These are phyloP conservation scores for Ramaria sp. DNA, from an alignment of 768 basidiomycete species.

Conservation along the genomic window DNA sequence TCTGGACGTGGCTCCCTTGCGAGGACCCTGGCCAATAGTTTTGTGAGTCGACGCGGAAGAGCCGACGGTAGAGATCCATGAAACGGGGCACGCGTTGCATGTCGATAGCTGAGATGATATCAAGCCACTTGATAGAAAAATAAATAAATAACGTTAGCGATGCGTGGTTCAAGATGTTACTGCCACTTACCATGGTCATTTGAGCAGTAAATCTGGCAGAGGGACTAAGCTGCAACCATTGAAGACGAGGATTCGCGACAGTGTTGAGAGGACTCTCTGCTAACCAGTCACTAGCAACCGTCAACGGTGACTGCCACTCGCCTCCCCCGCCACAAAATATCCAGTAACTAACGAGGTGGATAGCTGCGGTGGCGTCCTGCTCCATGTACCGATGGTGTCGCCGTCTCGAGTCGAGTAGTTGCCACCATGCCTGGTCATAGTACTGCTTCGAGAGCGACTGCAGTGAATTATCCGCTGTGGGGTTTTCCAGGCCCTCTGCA, in stretches of 20 bases:
- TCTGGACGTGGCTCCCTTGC: conserved; percentile 21
- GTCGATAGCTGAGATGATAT: conserved; percentile 58
- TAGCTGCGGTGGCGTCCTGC: conserved; percentile 64
- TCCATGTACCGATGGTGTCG: conserved; percentile 46
- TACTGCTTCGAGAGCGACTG: conserved; percentile 52
- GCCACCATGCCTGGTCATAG: conserved; percentile 56
- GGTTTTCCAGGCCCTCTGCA: conserved; percentile 48
- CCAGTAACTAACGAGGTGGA: conserved; percentile 67
- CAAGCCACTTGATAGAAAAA: conserved; percentile 49
- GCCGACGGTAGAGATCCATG: conserved; percentile 50
- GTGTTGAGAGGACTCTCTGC: conserved; percentile 48
- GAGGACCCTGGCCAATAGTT: conserved; percentile 31
- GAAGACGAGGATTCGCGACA: conserved; percentile 53
- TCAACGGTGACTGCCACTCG: conserved; percentile 62
- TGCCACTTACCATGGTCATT: conserved; percentile 53
- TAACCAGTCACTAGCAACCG: conserved; percentile 69
- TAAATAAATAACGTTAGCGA: not conserved
- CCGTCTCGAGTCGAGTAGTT: conserved; percentile 45
- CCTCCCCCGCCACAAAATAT: conserved; percentile 55
- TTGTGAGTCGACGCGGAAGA: conserved; percentile 30
- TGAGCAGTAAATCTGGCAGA: conserved; percentile 53
- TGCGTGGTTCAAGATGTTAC: not conserved
- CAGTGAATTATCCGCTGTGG: conserved; percentile 36
- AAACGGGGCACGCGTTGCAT: conserved; percentile 52
- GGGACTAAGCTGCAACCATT: conserved; percentile 42